phyloP scores from a whole-genome alignment of 257 asterid genomes.

The Jaltomata sinuosa region DNA sequence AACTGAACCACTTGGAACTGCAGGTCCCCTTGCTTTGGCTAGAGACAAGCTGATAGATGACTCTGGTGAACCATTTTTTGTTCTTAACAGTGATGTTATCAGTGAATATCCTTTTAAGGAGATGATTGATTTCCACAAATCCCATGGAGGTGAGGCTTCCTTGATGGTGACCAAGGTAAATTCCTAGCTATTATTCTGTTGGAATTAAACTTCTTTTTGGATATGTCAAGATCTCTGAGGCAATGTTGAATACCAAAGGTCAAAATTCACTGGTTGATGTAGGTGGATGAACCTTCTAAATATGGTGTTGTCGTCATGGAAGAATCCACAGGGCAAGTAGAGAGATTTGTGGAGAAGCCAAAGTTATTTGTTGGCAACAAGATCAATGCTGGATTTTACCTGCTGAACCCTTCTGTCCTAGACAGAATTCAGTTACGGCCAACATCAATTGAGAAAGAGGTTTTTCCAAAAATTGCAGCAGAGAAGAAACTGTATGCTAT shows the following conservation, averaged over 20 bases:
- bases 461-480: slow-evolving; percentile 55
- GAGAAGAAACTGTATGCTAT: slow-evolving; percentile 50
- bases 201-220: background rate
- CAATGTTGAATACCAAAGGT: background rate
- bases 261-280: background rate
- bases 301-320: slow-evolving; percentile 68
- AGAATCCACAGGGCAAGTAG: slow-evolving; percentile 61
- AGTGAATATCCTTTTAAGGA: slow-evolving; percentile 81
- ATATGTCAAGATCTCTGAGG: background rate
- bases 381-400: slow-evolving; percentile 77
- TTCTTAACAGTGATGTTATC: slow-evolving; percentile 94
- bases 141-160: slow-evolving; percentile 97
- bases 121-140: slow-evolving; percentile 88
- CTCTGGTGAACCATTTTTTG: slow-evolving; percentile 89
- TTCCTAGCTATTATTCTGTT: background rate
- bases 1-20: slow-evolving; percentile 98
- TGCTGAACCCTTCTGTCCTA: slow-evolving; percentile 55
- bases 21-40: slow-evolving; percentile 99
- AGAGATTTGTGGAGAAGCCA: slow-evolving; percentile 76
- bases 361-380: slow-evolving; percentile 66
- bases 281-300: slow-evolving; percentile 81
- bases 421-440: slow-evolving; percentile 56
- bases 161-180: slow-evolving; percentile 78
- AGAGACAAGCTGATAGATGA: slow-evolving; percentile 74
- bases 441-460: slow-evolving; percentile 78